Conservation (phyloP, 805 yeast species). For the Starmerella powellii region DNA sequence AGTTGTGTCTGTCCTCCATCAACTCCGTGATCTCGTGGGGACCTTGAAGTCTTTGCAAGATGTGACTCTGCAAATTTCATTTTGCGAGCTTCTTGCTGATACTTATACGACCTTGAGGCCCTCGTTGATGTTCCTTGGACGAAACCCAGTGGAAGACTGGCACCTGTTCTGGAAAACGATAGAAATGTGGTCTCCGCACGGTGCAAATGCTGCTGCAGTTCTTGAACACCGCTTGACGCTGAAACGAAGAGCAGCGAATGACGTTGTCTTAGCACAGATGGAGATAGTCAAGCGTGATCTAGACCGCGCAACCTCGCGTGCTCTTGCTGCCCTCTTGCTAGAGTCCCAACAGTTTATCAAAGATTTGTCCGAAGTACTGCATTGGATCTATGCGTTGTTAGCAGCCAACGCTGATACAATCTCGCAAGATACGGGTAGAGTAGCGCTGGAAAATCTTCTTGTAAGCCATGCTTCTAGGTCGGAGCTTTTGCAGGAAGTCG, state of each 20-base stretch:
- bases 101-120: slow-evolving; percentile 37
- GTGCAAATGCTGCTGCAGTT: slow-evolving; percentile 48
- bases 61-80: slow-evolving; percentile 26
- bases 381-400: slow-evolving; percentile 72
- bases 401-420: slow-evolving; percentile 44
- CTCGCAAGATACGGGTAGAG: slow-evolving; percentile 46
- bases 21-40: slow-evolving; percentile 28
- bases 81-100: slow-evolving; percentile 68
- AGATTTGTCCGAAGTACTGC: slow-evolving; percentile 47
- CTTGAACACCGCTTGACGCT: slow-evolving; percentile 59
- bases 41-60: slow-evolving; percentile 37
- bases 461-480: slow-evolving; percentile 44
- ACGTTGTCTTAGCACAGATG: slow-evolving; percentile 28
- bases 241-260: slow-evolving; percentile 25
- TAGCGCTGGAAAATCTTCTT: slow-evolving; percentile 60
- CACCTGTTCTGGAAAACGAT: slow-evolving; percentile 53
- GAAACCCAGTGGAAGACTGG: slow-evolving; percentile 33
- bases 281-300: slow-evolving; percentile 67
- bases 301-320: slow-evolving; percentile 59
- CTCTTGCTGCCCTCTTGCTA: slow-evolving; percentile 71
- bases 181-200: slow-evolving; percentile 93
- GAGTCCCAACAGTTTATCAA: slow-evolving; percentile 32
- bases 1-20: slow-evolving; percentile 33
- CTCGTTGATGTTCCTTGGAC: slow-evolving; percentile 14
- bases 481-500: slow-evolving; percentile 44